phyloP scores from a whole-genome alignment of 2,329 filamentous ascomycete genomes.

The Curvularia spicifera region DNA sequence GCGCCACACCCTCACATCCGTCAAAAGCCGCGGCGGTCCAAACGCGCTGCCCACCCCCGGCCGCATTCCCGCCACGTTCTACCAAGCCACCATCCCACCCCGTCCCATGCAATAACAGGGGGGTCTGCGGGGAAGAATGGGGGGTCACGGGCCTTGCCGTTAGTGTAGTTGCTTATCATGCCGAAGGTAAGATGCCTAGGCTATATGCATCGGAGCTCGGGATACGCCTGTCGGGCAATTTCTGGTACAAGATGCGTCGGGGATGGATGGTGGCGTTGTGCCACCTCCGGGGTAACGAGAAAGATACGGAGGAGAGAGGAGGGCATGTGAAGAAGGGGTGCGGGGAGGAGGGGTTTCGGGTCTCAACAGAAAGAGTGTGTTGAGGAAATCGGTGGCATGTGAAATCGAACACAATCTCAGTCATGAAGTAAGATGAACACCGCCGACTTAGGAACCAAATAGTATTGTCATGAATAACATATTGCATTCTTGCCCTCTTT shows the following conservation, averaged over 20 bases:
- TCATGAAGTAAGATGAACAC: not conserved
- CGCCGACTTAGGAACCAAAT: not conserved
- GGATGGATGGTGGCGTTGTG: too few relatives aligned
- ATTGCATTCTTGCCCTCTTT: constrained; percentile 8
- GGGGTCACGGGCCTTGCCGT: not conserved
- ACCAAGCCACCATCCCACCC: not conserved
- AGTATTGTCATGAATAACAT: constrained; percentile 4
- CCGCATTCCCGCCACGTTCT: not conserved
- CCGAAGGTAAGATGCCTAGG: not conserved
- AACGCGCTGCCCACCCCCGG: not conserved
- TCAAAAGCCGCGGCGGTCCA: not conserved
- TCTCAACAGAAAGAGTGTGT: not conserved
- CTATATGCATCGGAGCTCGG: too few relatives aligned
- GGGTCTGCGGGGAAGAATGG: not conserved
- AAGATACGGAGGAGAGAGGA: not conserved
- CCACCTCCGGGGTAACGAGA: not conserved
- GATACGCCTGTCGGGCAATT: too few relatives aligned
- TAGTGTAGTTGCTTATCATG: not conserved
- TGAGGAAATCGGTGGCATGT: not conserved
- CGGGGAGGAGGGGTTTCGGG: not conserved
- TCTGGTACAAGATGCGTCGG: too few relatives aligned
- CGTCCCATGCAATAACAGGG: not conserved
- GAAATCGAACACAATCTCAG: not conserved
- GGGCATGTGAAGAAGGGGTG: not conserved
- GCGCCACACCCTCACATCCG: not conserved